Conservation (phyloP, 1,284 basidiomycete genomes). For the Pseudozyma thailandica region DNA sequence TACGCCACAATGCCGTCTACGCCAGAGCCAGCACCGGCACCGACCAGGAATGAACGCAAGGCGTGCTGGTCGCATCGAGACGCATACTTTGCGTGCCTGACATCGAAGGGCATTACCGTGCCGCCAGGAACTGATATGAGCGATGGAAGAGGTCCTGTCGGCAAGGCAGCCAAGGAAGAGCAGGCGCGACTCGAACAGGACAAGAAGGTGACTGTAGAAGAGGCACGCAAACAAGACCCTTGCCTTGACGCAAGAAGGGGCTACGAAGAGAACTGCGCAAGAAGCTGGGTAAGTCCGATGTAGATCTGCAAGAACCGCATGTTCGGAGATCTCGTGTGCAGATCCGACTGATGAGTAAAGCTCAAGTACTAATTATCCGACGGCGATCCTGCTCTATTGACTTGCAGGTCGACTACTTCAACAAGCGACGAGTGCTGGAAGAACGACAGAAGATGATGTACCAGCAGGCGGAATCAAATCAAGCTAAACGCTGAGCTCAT, state of each 20-base stretch:
- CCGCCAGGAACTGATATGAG: constrained; percentile 66
- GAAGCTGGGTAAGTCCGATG: constrained; percentile 64
- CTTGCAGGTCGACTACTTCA: constrained; percentile 65
- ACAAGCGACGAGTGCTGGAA: constrained; percentile 65
- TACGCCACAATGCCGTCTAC: constrained; percentile 17
- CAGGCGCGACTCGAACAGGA: constrained; percentile 42
- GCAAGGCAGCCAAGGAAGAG: constrained; percentile 49
- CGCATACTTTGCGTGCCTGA: constrained; percentile 62
- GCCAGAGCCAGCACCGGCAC: constrained; percentile 45
- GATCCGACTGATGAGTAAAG: background rate
- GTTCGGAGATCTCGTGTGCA: no score
- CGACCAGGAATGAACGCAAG: constrained; percentile 59
- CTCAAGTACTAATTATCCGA: constrained; percentile 3
- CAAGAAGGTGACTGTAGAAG: constrained; percentile 24
- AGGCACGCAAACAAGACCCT: constrained; percentile 57
- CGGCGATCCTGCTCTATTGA: background rate
- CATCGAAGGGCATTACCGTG: constrained; percentile 47
- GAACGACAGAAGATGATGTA: constrained; percentile 65
- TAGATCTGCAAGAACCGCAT: no score
- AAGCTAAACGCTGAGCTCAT: constrained; percentile 9
- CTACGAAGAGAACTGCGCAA: constrained; percentile 63
- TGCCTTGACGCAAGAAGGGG: constrained; percentile 49
- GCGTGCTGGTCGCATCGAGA: constrained; percentile 65
- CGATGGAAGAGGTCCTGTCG: constrained; percentile 56
- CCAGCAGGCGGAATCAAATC: constrained; percentile 27